Conservation (phyloP, 306 rosid genomes). For the Quercus aquifolioides region DNA sequence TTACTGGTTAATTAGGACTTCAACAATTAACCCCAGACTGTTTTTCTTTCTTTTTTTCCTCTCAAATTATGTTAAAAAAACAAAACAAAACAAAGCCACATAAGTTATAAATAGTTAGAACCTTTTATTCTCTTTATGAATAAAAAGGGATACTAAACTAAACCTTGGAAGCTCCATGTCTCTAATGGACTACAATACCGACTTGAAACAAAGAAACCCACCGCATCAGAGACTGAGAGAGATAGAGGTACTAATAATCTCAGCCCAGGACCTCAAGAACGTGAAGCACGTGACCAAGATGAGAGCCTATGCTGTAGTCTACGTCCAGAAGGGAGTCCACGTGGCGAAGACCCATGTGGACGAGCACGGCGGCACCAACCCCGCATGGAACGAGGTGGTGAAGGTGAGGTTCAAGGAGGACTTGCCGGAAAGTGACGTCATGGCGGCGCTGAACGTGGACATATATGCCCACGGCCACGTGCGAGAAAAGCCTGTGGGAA, state of each 20-base stretch:
- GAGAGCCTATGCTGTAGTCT: constrained; percentile 21
- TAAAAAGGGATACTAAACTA: too few relatives aligned
- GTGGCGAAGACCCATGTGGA: constrained; percentile 19
- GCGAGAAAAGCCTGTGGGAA: constrained; percentile 28
- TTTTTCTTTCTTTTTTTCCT: too few relatives aligned
- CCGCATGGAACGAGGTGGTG: constrained; percentile 24
- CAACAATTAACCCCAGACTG: too few relatives aligned
- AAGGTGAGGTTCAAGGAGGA: constrained; percentile 21
- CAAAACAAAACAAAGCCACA: too few relatives aligned
- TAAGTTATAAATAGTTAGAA: too few relatives aligned
- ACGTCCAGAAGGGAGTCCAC: constrained; percentile 15
- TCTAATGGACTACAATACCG: too few relatives aligned
- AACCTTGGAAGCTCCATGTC: too few relatives aligned
- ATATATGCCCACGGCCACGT: constrained; percentile 21
- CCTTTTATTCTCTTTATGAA: too few relatives aligned
- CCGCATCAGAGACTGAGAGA: neutral
- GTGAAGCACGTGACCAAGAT: constrained; percentile 27
- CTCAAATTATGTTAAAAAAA: too few relatives aligned
- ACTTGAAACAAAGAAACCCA: neutral
- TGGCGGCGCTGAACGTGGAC: constrained; percentile 27
- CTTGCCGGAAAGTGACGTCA: constrained; percentile 10
- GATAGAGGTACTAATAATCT: constrained; percentile 31
- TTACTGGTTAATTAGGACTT: too few relatives aligned
- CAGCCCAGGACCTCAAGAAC: constrained; percentile 21
- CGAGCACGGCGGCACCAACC: constrained; percentile 16